Conservation (phyloP, 306 rosid species). For the Crataegus laevigata region DNA sequence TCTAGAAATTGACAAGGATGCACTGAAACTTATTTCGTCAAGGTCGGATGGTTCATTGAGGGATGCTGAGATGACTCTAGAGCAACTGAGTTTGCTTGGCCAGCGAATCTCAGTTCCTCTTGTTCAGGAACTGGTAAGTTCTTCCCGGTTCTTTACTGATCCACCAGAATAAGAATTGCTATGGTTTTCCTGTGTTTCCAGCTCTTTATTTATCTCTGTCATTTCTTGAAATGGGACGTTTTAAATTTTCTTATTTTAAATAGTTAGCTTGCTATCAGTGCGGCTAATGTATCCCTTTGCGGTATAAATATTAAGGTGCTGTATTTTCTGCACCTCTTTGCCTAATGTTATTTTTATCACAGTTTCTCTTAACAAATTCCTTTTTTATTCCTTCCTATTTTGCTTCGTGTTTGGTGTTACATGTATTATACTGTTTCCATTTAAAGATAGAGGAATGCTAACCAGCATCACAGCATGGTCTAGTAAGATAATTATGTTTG, state of each 20-base stretch:
- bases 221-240: too few species aligned
- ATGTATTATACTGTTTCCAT: background rate
- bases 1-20: conserved; percentile 88
- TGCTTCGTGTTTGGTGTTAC: too few species aligned
- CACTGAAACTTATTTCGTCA: conserved; percentile 88
- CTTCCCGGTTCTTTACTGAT: background rate
- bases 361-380: too few species aligned
- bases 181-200: background rate
- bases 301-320: too few species aligned
- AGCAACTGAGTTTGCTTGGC: conserved; percentile 95
- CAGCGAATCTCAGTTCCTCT: conserved; percentile 87
- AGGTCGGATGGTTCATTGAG: conserved; percentile 94
- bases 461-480: background rate
- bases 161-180: background rate
- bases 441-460: background rate
- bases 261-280: too few species aligned
- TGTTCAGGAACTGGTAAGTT: conserved; percentile 87
- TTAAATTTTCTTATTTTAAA: too few species aligned
- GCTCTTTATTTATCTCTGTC: too few species aligned
- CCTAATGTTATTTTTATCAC: too few species aligned
- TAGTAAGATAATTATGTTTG: background rate
- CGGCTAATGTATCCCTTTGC: too few species aligned
- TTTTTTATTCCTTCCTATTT: too few species aligned
- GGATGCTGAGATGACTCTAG: conserved; percentile 99
- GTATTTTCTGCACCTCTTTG: too few species aligned